Percentiles rank a stretch among this genome's conserved stretches.
These are phyloP conservation scores for Cryptosporidium canis DNA, from an alignment of 169 alveolate genomes.

Conservation along the genomic window DNA sequence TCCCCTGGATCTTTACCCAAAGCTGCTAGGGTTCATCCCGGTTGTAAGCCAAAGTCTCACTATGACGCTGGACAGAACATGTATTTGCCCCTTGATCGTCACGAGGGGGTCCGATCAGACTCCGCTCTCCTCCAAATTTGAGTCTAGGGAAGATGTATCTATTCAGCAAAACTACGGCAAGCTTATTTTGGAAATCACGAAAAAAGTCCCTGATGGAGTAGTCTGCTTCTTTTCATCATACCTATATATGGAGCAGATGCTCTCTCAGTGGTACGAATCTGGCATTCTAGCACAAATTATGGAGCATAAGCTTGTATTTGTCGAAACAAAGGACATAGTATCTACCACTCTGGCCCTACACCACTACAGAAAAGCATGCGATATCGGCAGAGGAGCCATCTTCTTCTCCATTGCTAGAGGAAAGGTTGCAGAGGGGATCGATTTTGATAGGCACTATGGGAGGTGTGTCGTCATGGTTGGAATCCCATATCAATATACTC, in stretches of 20 bases:
- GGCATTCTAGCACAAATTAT: slow-evolving; percentile 91
- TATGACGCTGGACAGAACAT: slow-evolving; percentile 92
- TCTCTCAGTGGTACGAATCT: slow-evolving; percentile 94
- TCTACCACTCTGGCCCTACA: slow-evolving; percentile 93
- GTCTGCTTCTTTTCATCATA: slow-evolving; percentile 97
- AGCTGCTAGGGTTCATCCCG: slow-evolving; percentile 91
- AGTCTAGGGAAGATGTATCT: slow-evolving; percentile 89
- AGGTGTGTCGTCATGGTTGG: slow-evolving; percentile 97
- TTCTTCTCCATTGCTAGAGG: slow-evolving; percentile 96
- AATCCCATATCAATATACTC: slow-evolving; percentile 95
- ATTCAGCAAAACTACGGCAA: slow-evolving; percentile 93
- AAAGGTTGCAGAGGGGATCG: slow-evolving; percentile 99
- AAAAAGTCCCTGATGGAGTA: slow-evolving; percentile 94
- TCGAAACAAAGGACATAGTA: slow-evolving; percentile 96
- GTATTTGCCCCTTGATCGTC: slow-evolving; percentile 94
- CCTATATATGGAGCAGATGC: slow-evolving; percentile 89
- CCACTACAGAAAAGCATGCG: slow-evolving; percentile 95
- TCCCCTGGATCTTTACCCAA: slow-evolving; percentile 95
- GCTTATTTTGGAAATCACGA: slow-evolving; percentile 89
- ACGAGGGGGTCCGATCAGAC: slow-evolving; percentile 92
- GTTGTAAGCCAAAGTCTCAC: slow-evolving; percentile 92
- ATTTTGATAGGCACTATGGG: slow-evolving; percentile 98
- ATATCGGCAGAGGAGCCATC: slow-evolving; percentile 97
- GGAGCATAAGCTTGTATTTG: slow-evolving; percentile 93
- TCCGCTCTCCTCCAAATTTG: slow-evolving; percentile 90